Conservation (phyloP, 768 basidiomycete species). For the Leccinum longicurvipes region DNA sequence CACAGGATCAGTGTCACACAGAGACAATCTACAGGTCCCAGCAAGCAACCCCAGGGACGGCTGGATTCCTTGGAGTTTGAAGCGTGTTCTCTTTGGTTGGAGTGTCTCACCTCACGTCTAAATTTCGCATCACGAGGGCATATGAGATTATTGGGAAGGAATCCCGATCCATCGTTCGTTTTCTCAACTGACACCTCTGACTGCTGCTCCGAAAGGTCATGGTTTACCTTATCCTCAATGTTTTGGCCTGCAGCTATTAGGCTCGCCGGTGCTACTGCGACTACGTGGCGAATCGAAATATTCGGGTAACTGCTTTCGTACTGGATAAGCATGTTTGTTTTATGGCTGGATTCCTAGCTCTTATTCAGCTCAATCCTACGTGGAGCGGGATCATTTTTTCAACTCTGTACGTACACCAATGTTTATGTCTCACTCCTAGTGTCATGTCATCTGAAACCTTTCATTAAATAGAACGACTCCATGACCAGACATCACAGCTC, state of each 20-base stretch:
- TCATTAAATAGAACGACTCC: neutral
- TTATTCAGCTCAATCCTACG: neutral
- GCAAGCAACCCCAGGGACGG: neutral
- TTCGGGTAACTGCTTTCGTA: neutral
- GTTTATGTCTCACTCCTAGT: conserved; percentile 2
- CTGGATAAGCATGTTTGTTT: neutral
- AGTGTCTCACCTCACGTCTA: neutral
- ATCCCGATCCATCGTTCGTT: neutral
- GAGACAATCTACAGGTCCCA: neutral
- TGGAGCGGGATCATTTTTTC: neutral
- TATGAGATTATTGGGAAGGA: neutral
- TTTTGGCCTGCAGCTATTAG: neutral
- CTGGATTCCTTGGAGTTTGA: neutral
- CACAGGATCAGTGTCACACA: neutral
- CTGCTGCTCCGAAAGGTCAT: neutral
- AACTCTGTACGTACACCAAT: neutral
- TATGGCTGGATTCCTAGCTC: neutral
- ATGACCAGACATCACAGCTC: neutral
- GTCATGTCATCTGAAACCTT: conserved; percentile 4
- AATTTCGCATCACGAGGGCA: neutral
- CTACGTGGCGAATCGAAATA: neutral
- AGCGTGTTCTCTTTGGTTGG: neutral
- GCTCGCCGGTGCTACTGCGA: neutral
- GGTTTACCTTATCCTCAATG: neutral
- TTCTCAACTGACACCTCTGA: neutral